A percentile compares a stretch with the other conserved stretches of the same genome.
These are phyloP conservation scores for Mycena kentingensis DNA, from an alignment of 768 basidiomycete species.

Conservation along the genomic window DNA sequence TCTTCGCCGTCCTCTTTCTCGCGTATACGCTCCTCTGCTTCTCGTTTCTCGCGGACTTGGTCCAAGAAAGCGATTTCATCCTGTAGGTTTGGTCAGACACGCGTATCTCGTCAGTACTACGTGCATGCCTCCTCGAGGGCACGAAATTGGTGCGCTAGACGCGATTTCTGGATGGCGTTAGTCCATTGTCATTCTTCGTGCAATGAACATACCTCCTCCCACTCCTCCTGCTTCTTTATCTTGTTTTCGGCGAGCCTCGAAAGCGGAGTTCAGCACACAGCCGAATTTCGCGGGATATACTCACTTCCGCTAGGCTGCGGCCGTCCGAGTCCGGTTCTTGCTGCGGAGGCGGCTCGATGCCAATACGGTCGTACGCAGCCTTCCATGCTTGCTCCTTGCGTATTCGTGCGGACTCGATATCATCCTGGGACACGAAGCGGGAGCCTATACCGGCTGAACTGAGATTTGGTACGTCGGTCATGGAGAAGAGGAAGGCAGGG, in stretches of 20 bases:
- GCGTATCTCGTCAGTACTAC: background rate
- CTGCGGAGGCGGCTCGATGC: slow-evolving; percentile 80
- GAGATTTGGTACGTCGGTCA: slow-evolving; percentile 74
- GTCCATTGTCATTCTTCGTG: slow-evolving; percentile 96
- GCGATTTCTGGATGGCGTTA: slow-evolving; percentile 86
- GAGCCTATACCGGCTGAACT: slow-evolving; percentile 75
- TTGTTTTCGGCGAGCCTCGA: slow-evolving; percentile 76
- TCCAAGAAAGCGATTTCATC: slow-evolving; percentile 91
- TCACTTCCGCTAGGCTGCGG: slow-evolving; percentile 85
- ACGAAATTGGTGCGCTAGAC: slow-evolving; percentile 88
- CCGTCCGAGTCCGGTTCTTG: slow-evolving; percentile 84
- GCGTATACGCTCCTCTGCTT: slow-evolving; percentile 74
- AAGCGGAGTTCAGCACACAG: no score
- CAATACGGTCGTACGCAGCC: slow-evolving; percentile 84
- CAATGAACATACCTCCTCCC: no score
- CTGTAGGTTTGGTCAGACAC: background rate
- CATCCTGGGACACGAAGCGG: slow-evolving; percentile 79
- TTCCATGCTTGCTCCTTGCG: slow-evolving; percentile 86
- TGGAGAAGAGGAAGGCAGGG: no score
- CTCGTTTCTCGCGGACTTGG: slow-evolving; percentile 73
- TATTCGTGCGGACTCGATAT: slow-evolving; percentile 71
- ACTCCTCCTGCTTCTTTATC: slow-evolving; percentile 43
- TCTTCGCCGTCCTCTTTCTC: slow-evolving; percentile 79
- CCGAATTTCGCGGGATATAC: no score
- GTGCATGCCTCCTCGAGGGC: slow-evolving; percentile 64